These are phyloP conservation scores for Helicocarpus griseus DNA, from an alignment of 2,329 filamentous ascomycete genomes.

Conservation along the genomic window DNA sequence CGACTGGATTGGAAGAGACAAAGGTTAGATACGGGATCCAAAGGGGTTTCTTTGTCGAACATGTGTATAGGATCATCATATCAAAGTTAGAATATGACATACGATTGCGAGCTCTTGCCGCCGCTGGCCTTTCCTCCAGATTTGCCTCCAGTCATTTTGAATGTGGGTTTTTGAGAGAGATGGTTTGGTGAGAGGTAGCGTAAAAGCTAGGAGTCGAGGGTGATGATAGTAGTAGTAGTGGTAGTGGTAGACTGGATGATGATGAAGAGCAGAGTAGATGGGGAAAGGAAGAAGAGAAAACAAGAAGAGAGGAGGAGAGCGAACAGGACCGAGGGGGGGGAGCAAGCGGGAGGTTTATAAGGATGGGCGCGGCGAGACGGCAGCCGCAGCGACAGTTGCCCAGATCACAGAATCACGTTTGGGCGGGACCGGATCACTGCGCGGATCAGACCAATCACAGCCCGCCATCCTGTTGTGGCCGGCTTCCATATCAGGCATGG, in stretches of 20 bases:
- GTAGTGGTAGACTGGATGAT: constrained; percentile 14
- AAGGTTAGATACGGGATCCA: neutral
- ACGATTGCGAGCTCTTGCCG: constrained; percentile 99
- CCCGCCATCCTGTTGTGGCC: constrained; percentile 9
- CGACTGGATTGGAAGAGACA: constrained; percentile 49
- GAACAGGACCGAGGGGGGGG: constrained; percentile 18
- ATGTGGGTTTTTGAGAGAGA: constrained; percentile 27
- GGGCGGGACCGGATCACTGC: neutral
- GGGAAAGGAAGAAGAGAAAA: constrained; percentile 9
- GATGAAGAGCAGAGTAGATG: constrained; percentile 15
- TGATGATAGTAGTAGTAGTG: constrained; percentile 13
- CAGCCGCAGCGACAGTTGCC: constrained; percentile 12
- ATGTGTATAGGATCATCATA: too few species aligned
- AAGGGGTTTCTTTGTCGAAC: too few species aligned
- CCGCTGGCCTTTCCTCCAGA: constrained; percentile 99
- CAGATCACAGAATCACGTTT: constrained; percentile 26
- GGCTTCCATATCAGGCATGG: constrained; percentile 12
- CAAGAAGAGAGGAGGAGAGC: constrained; percentile 19
- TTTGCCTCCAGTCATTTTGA: constrained; percentile 99
- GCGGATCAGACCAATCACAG: constrained; percentile 32
- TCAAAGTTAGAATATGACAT: constrained; percentile 40
- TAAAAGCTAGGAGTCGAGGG: constrained; percentile 12
- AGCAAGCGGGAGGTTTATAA: constrained; percentile 35
- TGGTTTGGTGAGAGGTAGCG: constrained; percentile 18
- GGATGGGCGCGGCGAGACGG: constrained; percentile 34